These are phyloP conservation scores for Colletotrichum somersetense DNA, from an alignment of 2,329 filamentous ascomycete genomes.

Conservation along the genomic window DNA sequence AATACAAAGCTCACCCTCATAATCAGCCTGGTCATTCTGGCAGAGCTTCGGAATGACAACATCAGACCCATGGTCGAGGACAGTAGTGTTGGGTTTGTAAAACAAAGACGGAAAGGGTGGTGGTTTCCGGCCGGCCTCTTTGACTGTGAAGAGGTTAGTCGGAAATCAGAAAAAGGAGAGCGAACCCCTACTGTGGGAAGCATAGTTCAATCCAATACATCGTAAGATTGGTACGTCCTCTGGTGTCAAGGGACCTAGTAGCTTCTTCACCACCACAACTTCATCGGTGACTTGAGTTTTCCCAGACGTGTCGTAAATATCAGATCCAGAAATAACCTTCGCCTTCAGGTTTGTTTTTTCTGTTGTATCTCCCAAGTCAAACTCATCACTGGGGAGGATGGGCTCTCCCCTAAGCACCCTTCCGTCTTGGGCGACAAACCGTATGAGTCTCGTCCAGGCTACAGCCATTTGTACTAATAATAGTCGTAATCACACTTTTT, in stretches of 20 bases:
- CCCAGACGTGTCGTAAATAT: slow-evolving; percentile 62
- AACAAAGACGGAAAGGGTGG: slow-evolving; percentile 65
- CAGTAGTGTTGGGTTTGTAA: slow-evolving; percentile 60
- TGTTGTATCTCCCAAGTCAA: slow-evolving; percentile 63
- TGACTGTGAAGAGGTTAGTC: slow-evolving; percentile 52
- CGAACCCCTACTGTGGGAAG: slow-evolving; percentile 61
- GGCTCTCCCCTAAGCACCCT: slow-evolving; percentile 65
- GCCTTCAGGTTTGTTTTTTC: slow-evolving; percentile 63
- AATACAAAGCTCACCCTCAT: slow-evolving; percentile 61
- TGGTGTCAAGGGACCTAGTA: slow-evolving; percentile 65
- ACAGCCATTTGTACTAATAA: slow-evolving; percentile 47
- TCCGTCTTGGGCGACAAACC: slow-evolving; percentile 66
- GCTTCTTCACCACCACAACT: slow-evolving; percentile 63
- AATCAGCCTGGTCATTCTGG: slow-evolving; percentile 62
- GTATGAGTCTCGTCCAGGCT: slow-evolving; percentile 66
- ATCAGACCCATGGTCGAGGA: slow-evolving; percentile 51
- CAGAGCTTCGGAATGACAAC: slow-evolving; percentile 62
- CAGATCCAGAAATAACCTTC: slow-evolving; percentile 62
- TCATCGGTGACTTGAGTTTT: slow-evolving; percentile 65
- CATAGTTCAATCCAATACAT: slow-evolving; percentile 72
- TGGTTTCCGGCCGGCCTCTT: slow-evolving; percentile 62
- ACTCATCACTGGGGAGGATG: slow-evolving; percentile 57
- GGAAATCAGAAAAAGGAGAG: neutral
- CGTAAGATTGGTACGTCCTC: slow-evolving; percentile 67
- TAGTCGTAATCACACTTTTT: neutral